phyloP scores from a whole-genome alignment of 768 basidiomycete genomes.

The Mycena olivaceomarginata region DNA sequence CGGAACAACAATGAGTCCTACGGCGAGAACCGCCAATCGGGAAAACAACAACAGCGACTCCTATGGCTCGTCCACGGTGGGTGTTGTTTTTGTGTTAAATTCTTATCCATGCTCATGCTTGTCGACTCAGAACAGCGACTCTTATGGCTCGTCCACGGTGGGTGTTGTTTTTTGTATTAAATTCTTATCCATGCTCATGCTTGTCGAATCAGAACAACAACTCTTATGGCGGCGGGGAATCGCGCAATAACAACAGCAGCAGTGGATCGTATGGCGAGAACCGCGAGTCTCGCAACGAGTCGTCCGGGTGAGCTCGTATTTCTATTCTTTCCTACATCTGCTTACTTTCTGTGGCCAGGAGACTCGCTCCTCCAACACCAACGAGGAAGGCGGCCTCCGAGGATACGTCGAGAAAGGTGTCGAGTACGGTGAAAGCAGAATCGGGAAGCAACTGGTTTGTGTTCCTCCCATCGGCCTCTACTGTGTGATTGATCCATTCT shows the following conservation, averaged over 20 bases:
- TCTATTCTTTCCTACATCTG: not conserved
- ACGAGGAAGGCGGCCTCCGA: not conserved
- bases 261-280: not conserved
- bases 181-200: not conserved
- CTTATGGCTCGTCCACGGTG: not conserved
- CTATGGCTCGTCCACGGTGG: constrained; percentile 40
- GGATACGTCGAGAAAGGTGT: constrained; percentile 60
- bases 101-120: constrained; percentile 17
- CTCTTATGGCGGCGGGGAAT: not conserved
- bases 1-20: constrained; percentile 24
- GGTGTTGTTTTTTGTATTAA: not conserved
- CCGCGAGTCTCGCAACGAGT: not conserved
- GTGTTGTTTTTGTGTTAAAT: not conserved
- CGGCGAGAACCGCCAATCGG: constrained; percentile 26
- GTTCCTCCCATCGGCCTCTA: not conserved
- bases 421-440: constrained; percentile 53
- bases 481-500: not conserved
- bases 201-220: not conserved
- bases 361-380: constrained; percentile 3
- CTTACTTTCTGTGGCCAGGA: not conserved
- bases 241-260: not conserved
- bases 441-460: constrained; percentile 67
- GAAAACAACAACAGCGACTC: constrained; percentile 26
- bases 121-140: constrained; percentile 40
- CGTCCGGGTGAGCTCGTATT: not conserved